These are phyloP conservation scores for Podosphaera aphanis DNA, from an alignment of 2,329 filamentous ascomycete species.

Conservation along the genomic window DNA sequence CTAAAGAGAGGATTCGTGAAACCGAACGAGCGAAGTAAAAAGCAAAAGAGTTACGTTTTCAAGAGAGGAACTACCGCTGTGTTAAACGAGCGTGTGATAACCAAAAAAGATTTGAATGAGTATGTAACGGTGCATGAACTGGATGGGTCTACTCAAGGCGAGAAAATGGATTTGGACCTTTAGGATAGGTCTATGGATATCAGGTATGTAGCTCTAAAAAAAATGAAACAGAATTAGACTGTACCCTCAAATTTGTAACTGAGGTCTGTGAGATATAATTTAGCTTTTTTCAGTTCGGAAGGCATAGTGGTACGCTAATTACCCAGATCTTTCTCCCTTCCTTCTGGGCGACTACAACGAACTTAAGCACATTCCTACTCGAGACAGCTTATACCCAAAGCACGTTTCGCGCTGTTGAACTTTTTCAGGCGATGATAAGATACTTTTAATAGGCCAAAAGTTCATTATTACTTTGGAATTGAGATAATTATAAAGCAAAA, in stretches of 20 bases:
- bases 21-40: conserved; percentile 75
- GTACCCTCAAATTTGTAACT: background rate
- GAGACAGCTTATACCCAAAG: too few species aligned
- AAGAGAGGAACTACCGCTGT: conserved; percentile 79
- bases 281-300: too few species aligned
- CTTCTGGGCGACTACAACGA: too few species aligned
- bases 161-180: conserved; percentile 46
- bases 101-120: conserved; percentile 77
- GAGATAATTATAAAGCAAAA: too few species aligned
- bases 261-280: too few species aligned
- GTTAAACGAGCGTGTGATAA: conserved; percentile 88
- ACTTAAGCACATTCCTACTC: too few species aligned
- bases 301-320: too few species aligned
- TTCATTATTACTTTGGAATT: too few species aligned
- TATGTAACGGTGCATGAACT: conserved; percentile 84
- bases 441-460: too few species aligned
- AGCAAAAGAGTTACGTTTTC: conserved; percentile 87
- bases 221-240: background rate
- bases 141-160: conserved; percentile 33
- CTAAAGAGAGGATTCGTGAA: conserved; percentile 80
- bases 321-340: too few species aligned
- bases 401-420: too few species aligned
- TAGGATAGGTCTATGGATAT: conserved; percentile 15
- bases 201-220: background rate
- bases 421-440: too few species aligned